Evolutionary conservation across 208 protist species (phyloP).

Genomic region (Endotrypanum monterogeii): DNA sequence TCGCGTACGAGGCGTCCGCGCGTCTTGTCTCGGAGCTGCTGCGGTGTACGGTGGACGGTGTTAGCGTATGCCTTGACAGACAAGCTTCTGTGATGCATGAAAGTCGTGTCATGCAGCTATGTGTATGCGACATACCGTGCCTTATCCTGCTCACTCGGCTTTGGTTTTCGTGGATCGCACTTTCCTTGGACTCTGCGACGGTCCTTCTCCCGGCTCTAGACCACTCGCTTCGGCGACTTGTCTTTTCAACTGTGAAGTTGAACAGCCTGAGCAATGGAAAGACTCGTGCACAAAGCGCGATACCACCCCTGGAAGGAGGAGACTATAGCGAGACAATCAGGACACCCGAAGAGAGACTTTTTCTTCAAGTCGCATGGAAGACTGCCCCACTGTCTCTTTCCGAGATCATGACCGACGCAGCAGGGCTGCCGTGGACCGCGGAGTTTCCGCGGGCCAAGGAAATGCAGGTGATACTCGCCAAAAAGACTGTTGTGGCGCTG

Average conservation of each 20-base stretch:
- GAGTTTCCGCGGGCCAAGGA: conserved; percentile 16
- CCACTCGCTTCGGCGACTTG: conserved; percentile 10
- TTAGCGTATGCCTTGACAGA: conserved; percentile 9
- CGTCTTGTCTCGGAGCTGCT: conserved; percentile 17
- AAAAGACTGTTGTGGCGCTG: conserved; percentile 10
- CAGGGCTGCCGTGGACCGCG: conserved; percentile 10
- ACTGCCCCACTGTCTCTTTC: conserved; percentile 12
- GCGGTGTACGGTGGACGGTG: conserved; percentile 10
- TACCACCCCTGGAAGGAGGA: not conserved
- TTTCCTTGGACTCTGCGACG: not conserved
- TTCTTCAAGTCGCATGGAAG: conserved; percentile 25
- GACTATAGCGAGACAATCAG: not conserved
- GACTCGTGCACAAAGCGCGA: not conserved
- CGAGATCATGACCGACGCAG: conserved; percentile 3
- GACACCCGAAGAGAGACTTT: not conserved
- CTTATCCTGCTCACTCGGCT: conserved; percentile 26
- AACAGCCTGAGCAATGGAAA: not conserved
- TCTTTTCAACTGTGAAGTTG: conserved; percentile 16
- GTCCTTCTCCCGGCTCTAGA: not conserved
- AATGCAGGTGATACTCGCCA: conserved; percentile 14
- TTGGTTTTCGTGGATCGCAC: conserved; percentile 17
- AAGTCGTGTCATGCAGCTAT: conserved; percentile 21
- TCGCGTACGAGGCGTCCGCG: conserved; percentile 7
- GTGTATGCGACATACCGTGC: conserved; percentile 18
- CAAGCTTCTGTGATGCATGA: conserved; percentile 19